Evolutionary conservation across 2,329 filamentous ascomycete genomes (phyloP).

Genomic region (Tolypocladium nubicola): DNA sequence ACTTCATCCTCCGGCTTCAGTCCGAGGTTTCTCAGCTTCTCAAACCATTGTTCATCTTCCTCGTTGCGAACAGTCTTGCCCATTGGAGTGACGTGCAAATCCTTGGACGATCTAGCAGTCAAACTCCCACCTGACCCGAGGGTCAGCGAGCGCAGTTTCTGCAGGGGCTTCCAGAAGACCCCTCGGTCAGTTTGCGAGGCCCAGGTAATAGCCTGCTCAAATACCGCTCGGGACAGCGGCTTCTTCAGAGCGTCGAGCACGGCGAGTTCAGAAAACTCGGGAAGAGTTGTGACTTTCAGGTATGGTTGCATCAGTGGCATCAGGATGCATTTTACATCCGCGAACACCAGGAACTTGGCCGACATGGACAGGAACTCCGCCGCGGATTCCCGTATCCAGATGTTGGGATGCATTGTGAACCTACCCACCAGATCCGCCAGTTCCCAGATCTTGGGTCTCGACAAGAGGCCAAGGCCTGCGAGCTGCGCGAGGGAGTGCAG

Average conservation of each 20-base stretch:
- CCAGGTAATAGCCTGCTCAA: slow-evolving; percentile 82
- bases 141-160: slow-evolving; percentile 51
- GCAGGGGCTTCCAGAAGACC: slow-evolving; percentile 74
- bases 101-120: slow-evolving; percentile 44
- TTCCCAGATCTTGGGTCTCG: slow-evolving; percentile 77
- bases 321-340: slow-evolving; percentile 76
- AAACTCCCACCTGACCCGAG: slow-evolving; percentile 50
- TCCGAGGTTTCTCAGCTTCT: slow-evolving; percentile 72
- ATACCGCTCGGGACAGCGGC: slow-evolving; percentile 66
- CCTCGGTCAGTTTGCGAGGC: slow-evolving; percentile 71
- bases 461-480: slow-evolving; percentile 78
- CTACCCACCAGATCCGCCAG: slow-evolving; percentile 72
- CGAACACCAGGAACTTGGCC: slow-evolving; percentile 56
- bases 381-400: slow-evolving; percentile 89
- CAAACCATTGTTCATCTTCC: slow-evolving; percentile 91
- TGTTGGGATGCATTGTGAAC: slow-evolving; percentile 87
- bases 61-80: slow-evolving; percentile 65
- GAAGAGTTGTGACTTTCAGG: slow-evolving; percentile 59
- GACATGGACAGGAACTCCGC: slow-evolving; percentile 73
- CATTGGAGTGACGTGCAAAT: slow-evolving; percentile 46
- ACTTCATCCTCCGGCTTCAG: slow-evolving; percentile 76
- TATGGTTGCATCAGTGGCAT: slow-evolving; percentile 73
- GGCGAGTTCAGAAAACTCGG: slow-evolving; percentile 57
- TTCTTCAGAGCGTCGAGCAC: slow-evolving; percentile 76
- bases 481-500: slow-evolving; percentile 81